These are phyloP conservation scores for Solanum tarapatanum DNA, from an alignment of 257 asterid genomes.

Conservation along the genomic window DNA sequence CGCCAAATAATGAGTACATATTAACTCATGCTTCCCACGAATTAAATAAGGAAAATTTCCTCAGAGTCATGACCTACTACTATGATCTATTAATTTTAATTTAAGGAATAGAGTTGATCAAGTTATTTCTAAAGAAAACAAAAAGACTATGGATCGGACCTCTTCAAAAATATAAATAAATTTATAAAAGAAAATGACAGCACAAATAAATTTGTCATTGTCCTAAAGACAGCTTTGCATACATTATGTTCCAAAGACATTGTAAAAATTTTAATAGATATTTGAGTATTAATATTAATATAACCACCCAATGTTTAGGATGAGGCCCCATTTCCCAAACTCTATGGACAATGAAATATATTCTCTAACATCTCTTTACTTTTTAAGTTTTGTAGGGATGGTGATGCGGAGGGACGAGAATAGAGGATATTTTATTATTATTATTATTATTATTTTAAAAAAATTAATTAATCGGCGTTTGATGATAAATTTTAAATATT, in stretches of 20 bases:
- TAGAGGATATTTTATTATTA: too few species aligned
- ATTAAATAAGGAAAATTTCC: background rate
- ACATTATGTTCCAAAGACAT: background rate
- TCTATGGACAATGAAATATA: background rate
- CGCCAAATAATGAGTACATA: too few species aligned
- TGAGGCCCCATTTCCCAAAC: background rate
- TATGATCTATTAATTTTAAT: background rate
- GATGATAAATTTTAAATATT: background rate
- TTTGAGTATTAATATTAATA: background rate
- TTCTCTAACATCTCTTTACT: background rate
- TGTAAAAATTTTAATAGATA: background rate
- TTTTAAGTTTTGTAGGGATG: background rate
- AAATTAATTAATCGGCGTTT: background rate
- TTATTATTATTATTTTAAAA: too few species aligned
- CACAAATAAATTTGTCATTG: background rate
- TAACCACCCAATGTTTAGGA: background rate
- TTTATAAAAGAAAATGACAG: background rate
- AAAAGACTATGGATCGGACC: background rate
- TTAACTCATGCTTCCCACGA: background rate
- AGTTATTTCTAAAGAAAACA: background rate
- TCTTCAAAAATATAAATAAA: background rate
- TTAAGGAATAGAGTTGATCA: background rate
- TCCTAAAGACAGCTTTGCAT: background rate
- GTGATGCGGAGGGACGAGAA: background rate
- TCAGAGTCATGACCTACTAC: background rate